Percentiles rank a stretch among this genome's conserved stretches.
phyloP scores from a whole-genome alignment of 495 filamentous ascomycete genomes.

The Daldinia bambusicola region DNA sequence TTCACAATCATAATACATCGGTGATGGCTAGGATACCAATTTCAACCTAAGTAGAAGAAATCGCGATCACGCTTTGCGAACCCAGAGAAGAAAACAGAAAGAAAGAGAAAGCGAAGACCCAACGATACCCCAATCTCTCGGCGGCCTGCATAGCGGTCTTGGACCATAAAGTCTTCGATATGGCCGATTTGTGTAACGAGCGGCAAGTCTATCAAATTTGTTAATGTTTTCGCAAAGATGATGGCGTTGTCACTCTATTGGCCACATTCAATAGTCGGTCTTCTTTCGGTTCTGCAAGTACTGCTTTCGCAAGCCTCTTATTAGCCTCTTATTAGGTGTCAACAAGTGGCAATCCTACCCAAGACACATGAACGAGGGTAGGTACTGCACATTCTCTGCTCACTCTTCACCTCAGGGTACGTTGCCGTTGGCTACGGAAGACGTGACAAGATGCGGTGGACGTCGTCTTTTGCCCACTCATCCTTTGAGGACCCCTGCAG shows the following conservation, averaged over 20 bases:
- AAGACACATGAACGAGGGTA: slow-evolving; percentile 26
- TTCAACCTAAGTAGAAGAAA: neutral
- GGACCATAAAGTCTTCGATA: slow-evolving; percentile 12
- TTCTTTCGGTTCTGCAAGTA: slow-evolving; percentile 21
- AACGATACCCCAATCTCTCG: slow-evolving; percentile 8
- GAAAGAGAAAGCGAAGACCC: neutral
- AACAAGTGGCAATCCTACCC: slow-evolving; percentile 42
- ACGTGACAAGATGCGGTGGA: slow-evolving; percentile 27
- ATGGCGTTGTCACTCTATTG: slow-evolving; percentile 24
- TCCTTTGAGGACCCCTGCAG: slow-evolving; percentile 27
- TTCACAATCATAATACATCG: neutral
- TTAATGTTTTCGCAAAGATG: slow-evolving; percentile 31
- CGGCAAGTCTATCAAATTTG: slow-evolving; percentile 28
- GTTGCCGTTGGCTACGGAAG: slow-evolving; percentile 25
- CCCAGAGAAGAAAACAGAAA: neutral
- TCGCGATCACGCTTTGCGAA: neutral
- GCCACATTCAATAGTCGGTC: slow-evolving; percentile 9
- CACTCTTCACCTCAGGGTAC: slow-evolving; percentile 8
- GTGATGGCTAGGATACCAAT: neutral
- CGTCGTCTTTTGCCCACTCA: slow-evolving; percentile 21
- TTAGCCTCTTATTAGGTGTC: slow-evolving; percentile 35
- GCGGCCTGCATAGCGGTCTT: slow-evolving; percentile 7
- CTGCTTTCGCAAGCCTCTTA: slow-evolving; percentile 25
- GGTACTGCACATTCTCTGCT: slow-evolving; percentile 17
- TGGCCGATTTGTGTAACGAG: slow-evolving; percentile 41